Evolutionary conservation across 2,329 filamentous ascomycete genomes (phyloP), one percentile per base, ranked within the genome.

Genomic region (Ascochyta pisi): DNA sequence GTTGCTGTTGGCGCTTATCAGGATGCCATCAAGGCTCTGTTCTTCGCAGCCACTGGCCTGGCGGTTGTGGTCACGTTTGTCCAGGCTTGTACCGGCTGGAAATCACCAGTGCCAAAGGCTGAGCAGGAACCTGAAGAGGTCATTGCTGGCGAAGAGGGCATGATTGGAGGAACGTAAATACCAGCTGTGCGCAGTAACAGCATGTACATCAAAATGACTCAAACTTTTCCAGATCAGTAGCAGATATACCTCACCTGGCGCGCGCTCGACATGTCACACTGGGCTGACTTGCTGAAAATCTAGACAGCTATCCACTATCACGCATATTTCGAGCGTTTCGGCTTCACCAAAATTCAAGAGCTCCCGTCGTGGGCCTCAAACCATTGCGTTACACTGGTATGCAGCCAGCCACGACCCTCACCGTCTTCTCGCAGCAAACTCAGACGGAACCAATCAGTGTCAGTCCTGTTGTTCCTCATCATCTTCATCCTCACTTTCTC

Each of bases 61-160:
- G 81, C 81, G 2, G 53, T 83, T 12, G 44, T 78, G 2, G 81
- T 84, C 60, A 74, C 82, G 1, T 60, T 82, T 2, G 70, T 85
- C 15, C 86, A 88, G 65, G 85, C 85, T 5, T 80, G 80, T 1
- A 84, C 84, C 1, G 86, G 86, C 2, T 87, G 84, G 84, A 79
- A 67, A 19, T 71, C 74, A 13, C 73, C 77, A 3, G 41, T 26
- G n/a, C 63, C 66, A 46, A 61, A 59, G 31, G 61, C 54, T 22
- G 48, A 62, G 35, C 57, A 58, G 35, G 54, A 46, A n/a, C 60
- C 50, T 1, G 66, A 69, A 13, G 66, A 70, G 26, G 65, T 65
- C 12, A 54, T 60, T 5, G 59, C 62, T 8, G 67, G 50, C 13
- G 70, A 73, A 34, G 66, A 68, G 27, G 57, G 55, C 5, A 19